Percentiles rank a stretch among this genome's conserved stretches.
Conservation (phyloP, 805 yeast genomes). For the Dipodascopsis tothii region DNA sequence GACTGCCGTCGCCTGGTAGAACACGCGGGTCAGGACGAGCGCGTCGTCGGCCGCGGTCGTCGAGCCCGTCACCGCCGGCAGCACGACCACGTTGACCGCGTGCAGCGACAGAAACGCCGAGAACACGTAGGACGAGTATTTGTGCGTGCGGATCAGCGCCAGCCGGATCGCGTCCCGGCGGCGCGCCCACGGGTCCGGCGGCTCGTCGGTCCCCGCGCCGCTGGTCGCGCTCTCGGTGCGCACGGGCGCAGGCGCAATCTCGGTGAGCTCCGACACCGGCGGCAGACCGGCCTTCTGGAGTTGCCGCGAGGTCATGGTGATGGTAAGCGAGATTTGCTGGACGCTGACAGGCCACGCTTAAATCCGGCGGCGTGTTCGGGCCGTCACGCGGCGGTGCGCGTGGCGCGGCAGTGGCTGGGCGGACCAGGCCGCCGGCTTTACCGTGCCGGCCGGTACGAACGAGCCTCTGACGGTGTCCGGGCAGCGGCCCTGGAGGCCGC, state of each 20-base stretch:
- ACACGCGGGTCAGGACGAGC: constrained; percentile 51
- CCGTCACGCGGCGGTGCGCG: constrained; percentile 1
- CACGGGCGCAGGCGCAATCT: constrained; percentile 10
- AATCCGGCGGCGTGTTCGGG: neutral
- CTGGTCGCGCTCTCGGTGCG: neutral
- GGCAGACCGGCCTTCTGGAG: constrained; percentile 4
- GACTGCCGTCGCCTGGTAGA: constrained; percentile 49
- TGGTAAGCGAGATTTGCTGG: neutral
- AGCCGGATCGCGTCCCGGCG: too few relatives aligned
- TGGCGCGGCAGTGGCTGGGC: neutral
- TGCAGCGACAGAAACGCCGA: constrained; percentile 53
- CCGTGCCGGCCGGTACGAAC: neutral
- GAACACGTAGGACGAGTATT: constrained; percentile 55
- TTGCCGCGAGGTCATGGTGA: neutral
- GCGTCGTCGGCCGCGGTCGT: constrained; percentile 38
- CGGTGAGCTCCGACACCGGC: constrained; percentile 5
- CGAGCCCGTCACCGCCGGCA: constrained; percentile 44
- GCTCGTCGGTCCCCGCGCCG: neutral
- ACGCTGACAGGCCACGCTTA: neutral
- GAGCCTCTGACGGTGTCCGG: neutral
- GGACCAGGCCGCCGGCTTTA: neutral
- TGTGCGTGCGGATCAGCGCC: constrained; percentile 36
- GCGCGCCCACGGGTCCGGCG: constrained; percentile 4
- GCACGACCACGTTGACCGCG: constrained; percentile 44
- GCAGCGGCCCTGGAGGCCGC: too few relatives aligned